These are phyloP conservation scores for Ceratobasidium sp. DNA, from an alignment of 1,284 basidiomycete species.

Conservation along the genomic window DNA sequence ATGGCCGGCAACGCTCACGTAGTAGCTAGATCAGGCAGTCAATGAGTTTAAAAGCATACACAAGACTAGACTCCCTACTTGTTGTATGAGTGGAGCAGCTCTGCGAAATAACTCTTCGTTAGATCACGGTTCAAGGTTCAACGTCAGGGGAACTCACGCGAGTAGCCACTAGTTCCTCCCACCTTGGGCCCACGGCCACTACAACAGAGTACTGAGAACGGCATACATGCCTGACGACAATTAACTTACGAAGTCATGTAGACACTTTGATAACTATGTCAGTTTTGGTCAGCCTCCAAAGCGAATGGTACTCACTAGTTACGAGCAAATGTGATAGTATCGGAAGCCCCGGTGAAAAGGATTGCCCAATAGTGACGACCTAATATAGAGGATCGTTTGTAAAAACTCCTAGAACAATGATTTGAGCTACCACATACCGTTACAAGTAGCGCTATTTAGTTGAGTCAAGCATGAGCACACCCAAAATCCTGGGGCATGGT, in stretches of 20 bases:
- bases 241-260: constrained; percentile 7
- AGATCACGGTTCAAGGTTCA: not conserved
- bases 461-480: too few relatives aligned
- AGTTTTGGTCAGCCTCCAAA: not conserved
- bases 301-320: constrained; percentile 29
- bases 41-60: not conserved
- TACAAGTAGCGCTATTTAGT: not conserved
- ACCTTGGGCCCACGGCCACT: constrained; percentile 40
- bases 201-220: not conserved
- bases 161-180: constrained; percentile 29
- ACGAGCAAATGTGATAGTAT: constrained; percentile 26
- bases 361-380: constrained; percentile 32
- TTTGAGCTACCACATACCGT: not conserved
- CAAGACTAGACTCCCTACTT: not conserved
- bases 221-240: not conserved
- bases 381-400: not conserved
- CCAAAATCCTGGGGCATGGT: not conserved
- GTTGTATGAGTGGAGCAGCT: constrained; percentile 26
- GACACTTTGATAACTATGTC: not conserved
- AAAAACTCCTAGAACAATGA: not conserved
- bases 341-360: constrained; percentile 20
- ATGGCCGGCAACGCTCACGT: constrained; percentile 16
- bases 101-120: not conserved
- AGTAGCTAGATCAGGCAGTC: constrained; percentile 17
- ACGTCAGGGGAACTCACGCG: not conserved